Conservation (phyloP, 164 flowering plant genomes). For the Berberis vulgaris region DNA sequence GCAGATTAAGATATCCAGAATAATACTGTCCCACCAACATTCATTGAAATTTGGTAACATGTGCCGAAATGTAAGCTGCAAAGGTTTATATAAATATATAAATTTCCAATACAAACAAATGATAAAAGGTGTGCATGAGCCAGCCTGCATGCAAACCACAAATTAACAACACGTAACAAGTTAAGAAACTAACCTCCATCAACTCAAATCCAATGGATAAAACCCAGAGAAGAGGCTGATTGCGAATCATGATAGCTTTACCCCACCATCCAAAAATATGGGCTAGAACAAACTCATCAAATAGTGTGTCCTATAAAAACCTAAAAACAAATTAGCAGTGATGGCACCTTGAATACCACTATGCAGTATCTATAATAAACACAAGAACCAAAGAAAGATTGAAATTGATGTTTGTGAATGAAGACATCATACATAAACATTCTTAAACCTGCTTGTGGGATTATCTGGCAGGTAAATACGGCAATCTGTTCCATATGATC, state of each 20-base stretch:
- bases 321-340: conserved; percentile 14
- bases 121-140: background rate
- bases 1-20: conserved; percentile 89
- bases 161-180: background rate
- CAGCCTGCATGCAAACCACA: background rate
- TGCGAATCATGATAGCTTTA: conserved; percentile 96
- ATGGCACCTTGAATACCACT: background rate
- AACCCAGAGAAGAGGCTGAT: conserved; percentile 98
- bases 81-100: conserved; percentile 4
- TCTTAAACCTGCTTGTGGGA: conserved; percentile 97
- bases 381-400: background rate
- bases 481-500: conserved; percentile 96
- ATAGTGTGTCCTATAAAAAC: conserved; percentile 71
- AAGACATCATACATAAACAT: conserved; percentile 94
- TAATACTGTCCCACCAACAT: conserved; percentile 99
- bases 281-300: conserved; percentile 95
- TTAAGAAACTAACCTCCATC: conserved; percentile 67
- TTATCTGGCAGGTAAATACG: conserved; percentile 82
- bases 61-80: conserved; percentile 95
- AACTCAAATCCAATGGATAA: conserved; percentile 93
- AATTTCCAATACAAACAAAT: background rate
- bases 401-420: conserved; percentile 28
- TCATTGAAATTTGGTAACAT: conserved; percentile 98
- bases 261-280: conserved; percentile 99
- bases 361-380: background rate